phyloP scores from a whole-genome alignment of 371 early-diverging fungal species.

The Saksenaea vasiformis region DNA sequence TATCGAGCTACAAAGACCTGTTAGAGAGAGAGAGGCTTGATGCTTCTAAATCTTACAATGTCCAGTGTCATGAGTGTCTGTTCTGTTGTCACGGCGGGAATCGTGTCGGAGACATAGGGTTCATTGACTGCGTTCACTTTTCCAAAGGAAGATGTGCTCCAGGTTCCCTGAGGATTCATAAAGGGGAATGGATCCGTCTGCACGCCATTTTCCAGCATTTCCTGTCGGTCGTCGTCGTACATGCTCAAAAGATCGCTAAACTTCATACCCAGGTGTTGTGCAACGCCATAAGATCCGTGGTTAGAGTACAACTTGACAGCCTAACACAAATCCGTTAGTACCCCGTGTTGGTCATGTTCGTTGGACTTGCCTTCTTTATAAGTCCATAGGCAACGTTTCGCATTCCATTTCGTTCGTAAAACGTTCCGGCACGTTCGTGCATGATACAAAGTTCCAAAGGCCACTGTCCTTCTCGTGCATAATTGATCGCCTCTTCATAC shows the following conservation, averaged over 20 bases:
- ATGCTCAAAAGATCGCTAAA: constrained; percentile 23
- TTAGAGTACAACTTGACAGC: constrained; percentile 28
- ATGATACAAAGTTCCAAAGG: constrained; percentile 32
- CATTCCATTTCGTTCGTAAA: constrained; percentile 34
- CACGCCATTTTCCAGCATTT: constrained; percentile 31
- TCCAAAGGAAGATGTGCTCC: constrained; percentile 39
- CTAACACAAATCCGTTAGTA: constrained; percentile 1
- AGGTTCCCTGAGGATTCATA: constrained; percentile 31
- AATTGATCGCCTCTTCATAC: constrained; percentile 43
- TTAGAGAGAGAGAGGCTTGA: background rate
- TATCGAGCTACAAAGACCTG: constrained; percentile 21
- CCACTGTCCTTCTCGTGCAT: constrained; percentile 35
- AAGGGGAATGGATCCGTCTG: constrained; percentile 50
- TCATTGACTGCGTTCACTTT: constrained; percentile 26
- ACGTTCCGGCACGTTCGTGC: constrained; percentile 43
- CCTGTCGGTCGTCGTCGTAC: constrained; percentile 31
- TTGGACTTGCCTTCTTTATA: constrained; percentile 28
- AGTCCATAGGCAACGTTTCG: constrained; percentile 39
- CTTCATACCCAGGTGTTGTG: constrained; percentile 30
- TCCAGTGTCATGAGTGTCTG: constrained; percentile 45
- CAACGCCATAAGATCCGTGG: constrained; percentile 47
- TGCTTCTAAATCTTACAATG: constrained; percentile 27
- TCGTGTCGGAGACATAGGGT: constrained; percentile 31
- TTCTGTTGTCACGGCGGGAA: constrained; percentile 44
- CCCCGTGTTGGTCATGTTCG: background rate